Evolutionary conservation across 768 basidiomycete genomes (phyloP), one percentile per base, ranked within the genome.

Genomic region (Suillus hirtellus): DNA sequence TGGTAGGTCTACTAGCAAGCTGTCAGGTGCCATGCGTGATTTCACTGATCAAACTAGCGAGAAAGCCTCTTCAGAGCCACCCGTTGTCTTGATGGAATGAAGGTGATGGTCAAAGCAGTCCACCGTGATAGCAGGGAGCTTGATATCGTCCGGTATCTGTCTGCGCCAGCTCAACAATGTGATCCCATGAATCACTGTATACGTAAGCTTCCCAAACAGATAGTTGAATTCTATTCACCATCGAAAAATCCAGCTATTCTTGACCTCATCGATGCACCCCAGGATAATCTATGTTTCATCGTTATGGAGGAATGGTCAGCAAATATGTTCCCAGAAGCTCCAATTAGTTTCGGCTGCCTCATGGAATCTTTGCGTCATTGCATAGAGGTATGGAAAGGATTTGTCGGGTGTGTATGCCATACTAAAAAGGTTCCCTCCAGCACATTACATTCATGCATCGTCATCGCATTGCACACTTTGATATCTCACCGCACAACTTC

Each of bases 261-360:
- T 37, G 88, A 87, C 68, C 72, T 89, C 21, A 82, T 92, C 58
- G 82, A 84, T 66, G 76, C 84, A 24, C 71, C 76, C 2, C 69
- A 77, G 11, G 87, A 89, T 63, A 72, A 77, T 56, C 70, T 89
- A 43, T 85, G 79, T 15, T 87, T 92, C 68, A 86, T 92, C 62
- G 85, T 92, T 31, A 91, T 90, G 89, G 90, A 92, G 70, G 84
- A 90, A 73, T 92, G 90, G 90, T 87, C 86, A 15, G 79, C 89
- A 12, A 82, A 87, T 61, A 76, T 90, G 24, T 78, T 88, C 27
- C 75, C 80, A 15, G 76, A 78, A 42, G 74, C 78, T 31, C 86
- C 87, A 7, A 82, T 81, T 69, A 84, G 79, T 66, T 71, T 87
- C 58, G 74, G 75, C 47, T 74, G 78, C 15, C 89, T 90, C 68